Conservation (phyloP, 306 rosid genomes). For the Vigna trinervia region DNA sequence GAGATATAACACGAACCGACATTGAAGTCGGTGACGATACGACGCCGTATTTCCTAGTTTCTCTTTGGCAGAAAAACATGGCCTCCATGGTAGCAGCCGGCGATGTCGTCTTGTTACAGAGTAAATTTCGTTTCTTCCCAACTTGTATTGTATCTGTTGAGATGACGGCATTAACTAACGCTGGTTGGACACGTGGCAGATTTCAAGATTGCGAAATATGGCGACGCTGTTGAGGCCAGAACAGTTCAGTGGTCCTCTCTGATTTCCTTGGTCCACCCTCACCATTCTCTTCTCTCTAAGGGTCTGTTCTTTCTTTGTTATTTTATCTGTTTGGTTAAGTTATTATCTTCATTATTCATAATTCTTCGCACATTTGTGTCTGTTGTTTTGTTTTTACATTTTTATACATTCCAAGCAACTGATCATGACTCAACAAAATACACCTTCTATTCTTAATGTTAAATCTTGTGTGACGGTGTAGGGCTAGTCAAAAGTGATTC, state of each 20-base stretch:
- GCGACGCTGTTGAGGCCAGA: slow-evolving; percentile 69
- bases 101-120: slow-evolving; percentile 67
- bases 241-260: slow-evolving; percentile 77
- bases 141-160: neutral
- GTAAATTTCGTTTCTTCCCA: slow-evolving; percentile 34
- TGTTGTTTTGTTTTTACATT: neutral
- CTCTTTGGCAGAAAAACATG: slow-evolving; percentile 76
- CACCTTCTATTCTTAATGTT: neutral
- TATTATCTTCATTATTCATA: neutral
- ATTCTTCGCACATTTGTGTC: neutral
- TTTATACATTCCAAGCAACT: neutral
- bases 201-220: slow-evolving; percentile 71
- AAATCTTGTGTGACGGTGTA: neutral
- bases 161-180: neutral
- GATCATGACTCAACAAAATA: neutral
- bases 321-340: neutral
- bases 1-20: slow-evolving; percentile 60
- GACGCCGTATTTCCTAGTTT: slow-evolving; percentile 65
- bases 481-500: neutral
- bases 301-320: slow-evolving; percentile 48
- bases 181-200: slow-evolving; percentile 50
- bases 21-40: slow-evolving; percentile 87
- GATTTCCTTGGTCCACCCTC: slow-evolving; percentile 61
- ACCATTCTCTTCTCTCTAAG: slow-evolving; percentile 61
- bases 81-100: slow-evolving; percentile 58